A percentile compares a stretch with the other conserved stretches of the same genome.
phyloP scores from a whole-genome alignment of 2,329 filamentous ascomycete species.

The Aspergillus cejpii region DNA sequence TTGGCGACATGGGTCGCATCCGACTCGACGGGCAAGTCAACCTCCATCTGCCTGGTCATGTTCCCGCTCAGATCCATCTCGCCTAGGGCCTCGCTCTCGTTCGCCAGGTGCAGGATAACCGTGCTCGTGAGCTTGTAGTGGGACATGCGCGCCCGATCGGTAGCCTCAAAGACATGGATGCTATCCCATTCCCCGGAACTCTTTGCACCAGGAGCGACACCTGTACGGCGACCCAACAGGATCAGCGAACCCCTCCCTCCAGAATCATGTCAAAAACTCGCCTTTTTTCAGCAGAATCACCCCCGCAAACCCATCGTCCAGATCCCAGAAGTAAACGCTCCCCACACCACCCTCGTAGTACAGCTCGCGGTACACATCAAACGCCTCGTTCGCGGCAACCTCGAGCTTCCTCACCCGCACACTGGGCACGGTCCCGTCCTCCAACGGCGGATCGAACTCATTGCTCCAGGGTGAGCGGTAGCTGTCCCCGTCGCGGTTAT shows the following conservation, averaged over 20 bases:
- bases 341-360: conserved; percentile 90
- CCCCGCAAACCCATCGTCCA: conserved; percentile 95
- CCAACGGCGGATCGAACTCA: conserved; percentile 88
- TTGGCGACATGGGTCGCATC: conserved; percentile 94
- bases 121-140: conserved; percentile 98
- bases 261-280: conserved; percentile 37
- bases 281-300: conserved; percentile 94
- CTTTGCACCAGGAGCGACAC: conserved; percentile 59
- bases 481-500: conserved; percentile 97
- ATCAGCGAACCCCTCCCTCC: neutral
- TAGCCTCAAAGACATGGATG: conserved; percentile 96
- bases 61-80: conserved; percentile 91
- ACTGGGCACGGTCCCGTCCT: conserved; percentile 79
- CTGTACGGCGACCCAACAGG: conserved; percentile 32
- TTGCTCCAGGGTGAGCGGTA: conserved; percentile 99
- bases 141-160: conserved; percentile 80
- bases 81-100: conserved; percentile 61
- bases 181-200: conserved; percentile 89
- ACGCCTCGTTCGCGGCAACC: conserved; percentile 86
- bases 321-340: conserved; percentile 95
- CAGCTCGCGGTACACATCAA: conserved; percentile 92
- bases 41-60: conserved; percentile 94
- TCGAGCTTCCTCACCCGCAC: conserved; percentile 92
- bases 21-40: conserved; percentile 79
- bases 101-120: conserved; percentile 82